Evolutionary conservation across 306 rosid genomes (phyloP), one percentile per base, ranked within the genome.

Genomic region (Erythrophleum fordii): DNA sequence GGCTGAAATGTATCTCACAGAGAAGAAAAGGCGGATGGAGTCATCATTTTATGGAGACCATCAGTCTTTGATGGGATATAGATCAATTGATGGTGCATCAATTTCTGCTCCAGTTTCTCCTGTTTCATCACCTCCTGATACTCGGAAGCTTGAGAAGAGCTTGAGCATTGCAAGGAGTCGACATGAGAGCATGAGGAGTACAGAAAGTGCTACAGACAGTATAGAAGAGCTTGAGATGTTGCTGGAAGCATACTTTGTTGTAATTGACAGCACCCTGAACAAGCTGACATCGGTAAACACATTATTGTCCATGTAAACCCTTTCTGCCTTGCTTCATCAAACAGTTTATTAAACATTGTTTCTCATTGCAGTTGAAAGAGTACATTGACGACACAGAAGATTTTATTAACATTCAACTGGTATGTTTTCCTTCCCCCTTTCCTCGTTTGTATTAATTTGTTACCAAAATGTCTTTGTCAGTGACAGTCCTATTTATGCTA

Each of bases 171-270:
- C 97, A 17, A 92, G 99, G 90, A 96, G 99, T 78, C 89, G 99
- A 72, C 94, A 92, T 58, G 98, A 90, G 82, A 96, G 99, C 86
- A 91, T 69, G 88, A 88, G 95, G 83, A 96, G 99, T 80, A 70
- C 91, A 76, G 99, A 93, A 46, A 96, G 92, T 88, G 48, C 85
- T 44, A 90, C 93, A 20, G 97, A 90, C 81, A 96, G 82, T 79
- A 93, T 96, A 88, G 99, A 96, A 75, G 99, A 96, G 90, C 99
- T 96, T 78, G 99, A 96, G 89, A 93, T 96, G 99, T 85, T 96
- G 79, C 90, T 96, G 75, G 99, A 96, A 88, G 99, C 99, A 72
- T 96, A 96, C 78, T 96, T 96, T 83, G 99, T 96, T 52, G 98
- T 93, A 78, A 96, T 96, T 82, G 99, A 96, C 75, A 96, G 97